These are phyloP conservation scores for Fusarium clavum DNA, from an alignment of 2,329 filamentous ascomycete genomes.

Conservation along the genomic window DNA sequence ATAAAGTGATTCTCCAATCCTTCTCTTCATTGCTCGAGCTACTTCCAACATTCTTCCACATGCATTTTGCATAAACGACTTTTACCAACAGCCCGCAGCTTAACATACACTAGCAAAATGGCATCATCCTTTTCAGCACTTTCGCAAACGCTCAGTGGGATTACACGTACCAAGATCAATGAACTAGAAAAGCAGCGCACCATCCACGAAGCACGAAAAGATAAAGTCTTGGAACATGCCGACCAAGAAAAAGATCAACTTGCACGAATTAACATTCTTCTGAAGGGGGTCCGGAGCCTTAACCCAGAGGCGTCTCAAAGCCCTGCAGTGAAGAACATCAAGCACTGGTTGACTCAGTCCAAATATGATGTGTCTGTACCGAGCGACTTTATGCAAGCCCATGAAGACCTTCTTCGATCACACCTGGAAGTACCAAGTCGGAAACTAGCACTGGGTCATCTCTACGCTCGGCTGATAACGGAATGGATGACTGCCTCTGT, in stretches of 20 bases:
- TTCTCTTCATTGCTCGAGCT: fast-evolving
- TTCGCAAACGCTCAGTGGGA: background rate
- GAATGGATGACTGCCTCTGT: conserved; percentile 6
- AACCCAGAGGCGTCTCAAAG: background rate
- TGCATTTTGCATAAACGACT: background rate
- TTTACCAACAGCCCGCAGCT: background rate
- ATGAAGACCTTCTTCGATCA: background rate
- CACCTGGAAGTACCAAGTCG: background rate
- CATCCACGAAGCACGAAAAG: background rate
- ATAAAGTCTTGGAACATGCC: fast-evolving
- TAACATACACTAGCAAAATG: background rate
- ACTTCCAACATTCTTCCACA: background rate
- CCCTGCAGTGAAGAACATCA: conserved; percentile 4
- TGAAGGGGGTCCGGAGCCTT: background rate
- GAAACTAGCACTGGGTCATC: background rate
- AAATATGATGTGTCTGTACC: conserved; percentile 9
- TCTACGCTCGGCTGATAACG: conserved; percentile 1
- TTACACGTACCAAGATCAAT: background rate
- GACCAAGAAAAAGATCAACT: background rate
- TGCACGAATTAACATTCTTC: background rate
- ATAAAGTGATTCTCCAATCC: no score
- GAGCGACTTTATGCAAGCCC: background rate
- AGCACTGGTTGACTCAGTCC: conserved; percentile 1
- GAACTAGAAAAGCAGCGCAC: background rate
- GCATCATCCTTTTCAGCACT: background rate